Conservation (phyloP, 306 rosid species). For the Arachis hypogaea region DNA sequence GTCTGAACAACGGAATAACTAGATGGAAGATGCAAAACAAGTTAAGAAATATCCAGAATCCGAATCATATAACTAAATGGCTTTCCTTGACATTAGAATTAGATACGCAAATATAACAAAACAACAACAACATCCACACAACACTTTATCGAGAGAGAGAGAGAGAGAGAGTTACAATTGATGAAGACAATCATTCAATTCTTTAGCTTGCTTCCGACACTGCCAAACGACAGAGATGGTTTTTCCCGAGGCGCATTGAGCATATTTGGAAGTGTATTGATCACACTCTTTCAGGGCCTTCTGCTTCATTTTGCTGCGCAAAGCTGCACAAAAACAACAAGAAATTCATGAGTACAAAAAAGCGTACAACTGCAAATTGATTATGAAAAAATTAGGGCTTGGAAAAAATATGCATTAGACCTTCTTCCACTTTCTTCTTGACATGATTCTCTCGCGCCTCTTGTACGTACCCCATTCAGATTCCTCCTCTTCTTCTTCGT, state of each 20-base stretch:
- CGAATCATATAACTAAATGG: neutral
- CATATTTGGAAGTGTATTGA: conserved; percentile 70
- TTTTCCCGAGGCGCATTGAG: conserved; percentile 82
- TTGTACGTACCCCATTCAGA: conserved; percentile 71
- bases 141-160: neutral
- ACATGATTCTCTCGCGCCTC: conserved; percentile 95
- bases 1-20: neutral
- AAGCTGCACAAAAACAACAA: conserved; percentile 48
- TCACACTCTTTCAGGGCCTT: conserved; percentile 87
- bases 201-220: conserved; percentile 80
- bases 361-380: neutral
- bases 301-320: conserved; percentile 95
- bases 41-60: conserved; percentile 13
- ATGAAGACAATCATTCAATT: conserved; percentile 85
- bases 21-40: neutral
- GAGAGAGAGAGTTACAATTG: conserved; percentile 56
- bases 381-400: conserved; percentile 37
- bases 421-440: conserved; percentile 98
- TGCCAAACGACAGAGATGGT: conserved; percentile 83
- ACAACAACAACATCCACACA: neutral
- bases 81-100: neutral
- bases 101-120: neutral
- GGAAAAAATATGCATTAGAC: conserved; percentile 32
- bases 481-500: neutral
- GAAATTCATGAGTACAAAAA: neutral